Conservation (phyloP, 2,329 filamentous ascomycete species). For the Clarireedia homoeocarpa region DNA sequence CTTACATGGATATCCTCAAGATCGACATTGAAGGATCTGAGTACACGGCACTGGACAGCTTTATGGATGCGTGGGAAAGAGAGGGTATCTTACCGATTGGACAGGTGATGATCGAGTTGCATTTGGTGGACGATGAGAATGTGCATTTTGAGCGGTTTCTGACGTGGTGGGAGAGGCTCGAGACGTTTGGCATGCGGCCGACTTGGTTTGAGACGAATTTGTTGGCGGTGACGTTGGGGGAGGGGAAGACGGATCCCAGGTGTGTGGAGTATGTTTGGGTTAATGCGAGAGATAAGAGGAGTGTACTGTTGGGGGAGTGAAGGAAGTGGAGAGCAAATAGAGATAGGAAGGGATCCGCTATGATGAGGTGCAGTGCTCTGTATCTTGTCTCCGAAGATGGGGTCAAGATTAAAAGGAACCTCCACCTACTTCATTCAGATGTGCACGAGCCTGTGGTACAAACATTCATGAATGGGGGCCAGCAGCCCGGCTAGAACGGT, state of each 20-base stretch:
- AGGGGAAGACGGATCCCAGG: conserved; percentile 21
- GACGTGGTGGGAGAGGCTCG: conserved; percentile 28
- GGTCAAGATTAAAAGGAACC: too few relatives aligned
- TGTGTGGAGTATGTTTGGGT: conserved; percentile 27
- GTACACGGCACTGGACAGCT: conserved; percentile 27
- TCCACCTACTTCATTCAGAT: too few relatives aligned
- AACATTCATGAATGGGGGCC: too few relatives aligned
- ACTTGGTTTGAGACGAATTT: conserved; percentile 27
- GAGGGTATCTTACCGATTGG: conserved; percentile 18
- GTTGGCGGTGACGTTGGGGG: conserved; percentile 20
- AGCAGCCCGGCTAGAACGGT: too few relatives aligned
- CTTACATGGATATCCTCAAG: conserved; percentile 35
- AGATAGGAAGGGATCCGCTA: too few relatives aligned
- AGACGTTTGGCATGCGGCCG: conserved; percentile 26
- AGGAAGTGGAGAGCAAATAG: neutral
- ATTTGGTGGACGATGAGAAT: conserved; percentile 20
- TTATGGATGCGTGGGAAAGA: conserved; percentile 20
- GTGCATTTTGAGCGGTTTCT: conserved; percentile 21
- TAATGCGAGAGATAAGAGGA: conserved; percentile 22
- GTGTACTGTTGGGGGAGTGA: conserved; percentile 18
- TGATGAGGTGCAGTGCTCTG: too few relatives aligned
- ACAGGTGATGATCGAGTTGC: conserved; percentile 25
- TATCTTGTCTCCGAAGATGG: too few relatives aligned
- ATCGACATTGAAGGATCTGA: conserved; percentile 35
- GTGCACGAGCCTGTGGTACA: too few relatives aligned